phyloP scores from a whole-genome alignment of 257 asterid genomes.

The Craterostigma plantagineum region DNA sequence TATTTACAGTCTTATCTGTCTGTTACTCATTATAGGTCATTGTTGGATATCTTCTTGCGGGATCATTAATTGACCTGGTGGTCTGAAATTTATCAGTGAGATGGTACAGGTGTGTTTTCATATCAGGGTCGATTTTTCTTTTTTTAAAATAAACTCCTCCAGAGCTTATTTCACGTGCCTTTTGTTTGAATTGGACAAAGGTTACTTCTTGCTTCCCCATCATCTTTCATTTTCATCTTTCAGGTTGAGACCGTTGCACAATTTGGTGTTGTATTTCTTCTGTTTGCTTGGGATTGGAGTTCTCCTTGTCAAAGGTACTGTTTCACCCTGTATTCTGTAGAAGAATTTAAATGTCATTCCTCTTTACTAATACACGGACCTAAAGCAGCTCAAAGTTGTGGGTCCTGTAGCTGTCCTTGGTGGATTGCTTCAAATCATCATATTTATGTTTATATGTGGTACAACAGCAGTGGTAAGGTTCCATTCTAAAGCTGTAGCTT shows the following conservation, averaged over 20 bases:
- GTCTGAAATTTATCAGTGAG: conserved; percentile 74
- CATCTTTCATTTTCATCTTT: conserved; percentile 6
- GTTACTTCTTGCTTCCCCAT: neutral
- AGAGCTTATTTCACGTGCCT: neutral
- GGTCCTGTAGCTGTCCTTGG: conserved; percentile 93
- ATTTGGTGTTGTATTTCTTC: conserved; percentile 93
- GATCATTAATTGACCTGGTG: conserved; percentile 93
- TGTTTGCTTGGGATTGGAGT: conserved; percentile 94
- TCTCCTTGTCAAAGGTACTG: conserved; percentile 71
- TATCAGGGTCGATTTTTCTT: conserved; percentile 6
- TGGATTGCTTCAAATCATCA: conserved; percentile 71
- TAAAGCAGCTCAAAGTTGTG: conserved; percentile 76
- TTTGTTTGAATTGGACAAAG: neutral
- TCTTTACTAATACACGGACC: conserved; percentile 12
- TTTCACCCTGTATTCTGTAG: neutral
- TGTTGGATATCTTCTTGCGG: conserved; percentile 93
- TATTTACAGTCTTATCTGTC: conserved; percentile 3
- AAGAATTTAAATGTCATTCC: conserved; percentile 10
- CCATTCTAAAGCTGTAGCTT: neutral
- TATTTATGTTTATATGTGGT: conserved; percentile 56
- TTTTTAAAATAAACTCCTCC: neutral
- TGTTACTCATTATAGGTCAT: conserved; percentile 38
- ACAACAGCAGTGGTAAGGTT: conserved; percentile 45
- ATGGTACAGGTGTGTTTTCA: conserved; percentile 62
- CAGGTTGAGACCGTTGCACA: conserved; percentile 98